phyloP scores from a whole-genome alignment of 768 basidiomycete species.

The Phanerodontia chrysosporium region DNA sequence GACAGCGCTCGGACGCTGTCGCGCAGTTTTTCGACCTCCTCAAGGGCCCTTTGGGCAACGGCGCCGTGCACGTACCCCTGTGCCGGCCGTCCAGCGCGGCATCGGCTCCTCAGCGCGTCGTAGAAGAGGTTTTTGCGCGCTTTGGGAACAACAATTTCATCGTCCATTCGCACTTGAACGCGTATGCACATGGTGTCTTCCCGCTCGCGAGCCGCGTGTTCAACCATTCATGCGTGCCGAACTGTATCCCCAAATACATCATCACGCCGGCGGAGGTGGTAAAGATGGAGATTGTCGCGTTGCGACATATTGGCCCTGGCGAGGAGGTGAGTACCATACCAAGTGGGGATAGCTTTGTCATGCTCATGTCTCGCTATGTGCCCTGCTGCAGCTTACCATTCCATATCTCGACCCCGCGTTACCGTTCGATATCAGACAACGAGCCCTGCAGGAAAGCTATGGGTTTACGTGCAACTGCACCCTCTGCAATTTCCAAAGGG shows the following conservation, averaged over 20 bases:
- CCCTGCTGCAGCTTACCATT: conserved; percentile 51
- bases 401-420: conserved; percentile 80
- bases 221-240: conserved; percentile 80
- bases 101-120: not conserved
- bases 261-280: conserved; percentile 36
- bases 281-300: conserved; percentile 60
- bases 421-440: conserved; percentile 48
- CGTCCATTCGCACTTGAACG: conserved; percentile 66
- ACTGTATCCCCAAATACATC: conserved; percentile 60
- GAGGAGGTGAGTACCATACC: conserved; percentile 54
- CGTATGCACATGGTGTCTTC: conserved; percentile 72
- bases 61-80: not conserved
- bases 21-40: conserved; percentile 22
- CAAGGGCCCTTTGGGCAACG: conserved; percentile 11
- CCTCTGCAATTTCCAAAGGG: conserved; percentile 47
- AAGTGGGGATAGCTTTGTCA: not conserved
- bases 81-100: conserved; percentile 10
- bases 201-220: conserved; percentile 75
- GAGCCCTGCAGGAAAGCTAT: conserved; percentile 58
- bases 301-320: conserved; percentile 48
- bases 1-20: not conserved
- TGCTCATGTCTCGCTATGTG: not conserved
- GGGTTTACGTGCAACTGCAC: conserved; percentile 63
- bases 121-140: conserved; percentile 43
- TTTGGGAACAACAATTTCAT: conserved; percentile 84